Conservation (phyloP, 139 green algal genomes). For the Desmodesmus armatus region DNA sequence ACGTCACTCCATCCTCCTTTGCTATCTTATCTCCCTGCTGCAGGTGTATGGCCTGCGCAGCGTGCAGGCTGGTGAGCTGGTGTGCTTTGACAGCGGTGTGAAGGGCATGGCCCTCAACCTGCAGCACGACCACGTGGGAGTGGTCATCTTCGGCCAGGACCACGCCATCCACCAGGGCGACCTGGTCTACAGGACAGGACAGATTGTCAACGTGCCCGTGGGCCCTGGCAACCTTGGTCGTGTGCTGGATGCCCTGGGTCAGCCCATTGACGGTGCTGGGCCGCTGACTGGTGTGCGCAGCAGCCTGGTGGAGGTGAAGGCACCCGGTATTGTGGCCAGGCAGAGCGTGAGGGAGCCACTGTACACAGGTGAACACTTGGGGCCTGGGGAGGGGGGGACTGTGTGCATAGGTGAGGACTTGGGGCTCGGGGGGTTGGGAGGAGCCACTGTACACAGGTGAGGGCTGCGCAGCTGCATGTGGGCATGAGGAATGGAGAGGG, state of each 20-base stretch:
- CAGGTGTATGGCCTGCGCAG: conserved; percentile 46
- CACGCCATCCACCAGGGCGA: conserved; percentile 82
- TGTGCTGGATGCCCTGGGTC: conserved; percentile 88
- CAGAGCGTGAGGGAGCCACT: conserved; percentile 72
- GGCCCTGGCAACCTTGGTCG: conserved; percentile 86
- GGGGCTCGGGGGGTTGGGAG: no score
- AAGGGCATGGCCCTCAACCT: conserved; percentile 95
- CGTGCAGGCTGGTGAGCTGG: conserved; percentile 85
- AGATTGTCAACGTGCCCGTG: conserved; percentile 93
- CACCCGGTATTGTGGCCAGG: conserved; percentile 76
- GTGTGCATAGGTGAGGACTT: no score
- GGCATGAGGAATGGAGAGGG: no score
- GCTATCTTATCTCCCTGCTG: no score
- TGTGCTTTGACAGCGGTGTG: conserved; percentile 89
- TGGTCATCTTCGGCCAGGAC: conserved; percentile 91
- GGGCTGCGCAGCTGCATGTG: no score
- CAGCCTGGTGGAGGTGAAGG: conserved; percentile 79
- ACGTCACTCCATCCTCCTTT: no score
- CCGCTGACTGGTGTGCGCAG: conserved; percentile 72
- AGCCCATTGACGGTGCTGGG: conserved; percentile 91
- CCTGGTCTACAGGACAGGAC: conserved; percentile 90
- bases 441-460: conserved; percentile 71
- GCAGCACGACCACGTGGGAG: conserved; percentile 92
- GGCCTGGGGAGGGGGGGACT: no score
- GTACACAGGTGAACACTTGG: conserved; percentile 60